Conservation (phyloP, 805 yeast species). For the Pichia pseudocactophila region DNA sequence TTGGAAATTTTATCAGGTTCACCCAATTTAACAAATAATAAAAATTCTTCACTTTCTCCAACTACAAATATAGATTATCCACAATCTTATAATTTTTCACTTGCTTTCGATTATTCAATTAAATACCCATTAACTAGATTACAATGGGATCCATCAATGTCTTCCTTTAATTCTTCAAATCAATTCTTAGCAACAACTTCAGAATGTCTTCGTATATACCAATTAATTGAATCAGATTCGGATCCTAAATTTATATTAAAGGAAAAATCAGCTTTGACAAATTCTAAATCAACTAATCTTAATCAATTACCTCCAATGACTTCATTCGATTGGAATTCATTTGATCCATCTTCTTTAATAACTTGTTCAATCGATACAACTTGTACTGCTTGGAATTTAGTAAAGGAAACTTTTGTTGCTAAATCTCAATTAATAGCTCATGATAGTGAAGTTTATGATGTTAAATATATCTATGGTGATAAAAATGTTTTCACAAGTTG, state of each 20-base stretch:
- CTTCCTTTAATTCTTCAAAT: conserved; percentile 17
- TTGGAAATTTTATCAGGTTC: conserved; percentile 42
- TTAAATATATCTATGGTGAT: conserved; percentile 66
- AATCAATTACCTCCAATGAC: conserved; percentile 78
- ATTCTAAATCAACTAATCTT: conserved; percentile 34
- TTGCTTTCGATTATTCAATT: conserved; percentile 23
- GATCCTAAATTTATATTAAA: conserved; percentile 17
- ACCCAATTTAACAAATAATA: no score
- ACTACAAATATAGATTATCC: background rate
- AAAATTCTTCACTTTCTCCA: background rate
- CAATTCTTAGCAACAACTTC: conserved; percentile 59
- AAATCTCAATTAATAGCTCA: conserved; percentile 94
- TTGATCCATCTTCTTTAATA: conserved; percentile 60
- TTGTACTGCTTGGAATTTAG: conserved; percentile 91
- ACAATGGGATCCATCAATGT: conserved; percentile 58
- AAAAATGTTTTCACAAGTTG: conserved; percentile 81
- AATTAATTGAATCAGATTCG: conserved; percentile 17
- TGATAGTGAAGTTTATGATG: conserved; percentile 92
- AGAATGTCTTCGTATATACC: conserved; percentile 55
- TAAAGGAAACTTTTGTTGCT: conserved; percentile 51
- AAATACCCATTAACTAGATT: conserved; percentile 64
- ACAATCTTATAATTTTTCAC: background rate
- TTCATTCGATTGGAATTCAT: conserved; percentile 84
- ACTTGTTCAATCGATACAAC: conserved; percentile 93
- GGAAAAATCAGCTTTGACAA: conserved; percentile 34